A percentile compares a stretch with the other conserved stretches of the same genome.
phyloP scores from a whole-genome alignment of 805 yeast species.

The Zygoascus biomembranicola region DNA sequence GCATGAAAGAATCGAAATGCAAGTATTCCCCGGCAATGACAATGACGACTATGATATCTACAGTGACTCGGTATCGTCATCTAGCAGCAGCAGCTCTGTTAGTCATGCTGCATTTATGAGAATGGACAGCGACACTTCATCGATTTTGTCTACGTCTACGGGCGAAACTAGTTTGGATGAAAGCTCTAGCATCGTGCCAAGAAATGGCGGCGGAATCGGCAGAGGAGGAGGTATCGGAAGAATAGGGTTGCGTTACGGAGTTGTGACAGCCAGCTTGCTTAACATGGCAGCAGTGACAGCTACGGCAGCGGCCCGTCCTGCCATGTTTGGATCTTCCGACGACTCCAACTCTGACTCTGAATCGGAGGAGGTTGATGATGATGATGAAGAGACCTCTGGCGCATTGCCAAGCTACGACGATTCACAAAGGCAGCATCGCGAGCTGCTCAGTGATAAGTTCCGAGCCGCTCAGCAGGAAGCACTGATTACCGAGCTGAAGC shows the following conservation, averaged over 20 bases:
- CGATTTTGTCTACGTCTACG: neutral
- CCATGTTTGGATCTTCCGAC: neutral
- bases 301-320: slow-evolving; percentile 2
- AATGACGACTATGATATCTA: neutral
- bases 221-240: neutral
- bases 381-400: neutral
- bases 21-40: neutral
- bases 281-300: slow-evolving; percentile 10
- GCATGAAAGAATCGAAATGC: neutral
- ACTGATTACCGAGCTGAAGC: slow-evolving; percentile 2
- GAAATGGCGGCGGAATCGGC: neutral
- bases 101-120: neutral
- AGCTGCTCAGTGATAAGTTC: slow-evolving; percentile 5
- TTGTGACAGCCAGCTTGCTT: slow-evolving; percentile 11
- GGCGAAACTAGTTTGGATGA: neutral
- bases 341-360: neutral
- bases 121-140: neutral
- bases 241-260: slow-evolving; percentile 4
- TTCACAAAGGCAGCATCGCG: slow-evolving; percentile 12
- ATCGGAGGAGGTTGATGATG: neutral
- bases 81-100: neutral
- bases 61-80: neutral
- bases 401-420: slow-evolving; percentile 13
- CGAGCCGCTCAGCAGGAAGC: slow-evolving; percentile 1
- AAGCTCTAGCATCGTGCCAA: neutral